Evolutionary conservation across 179 eudicot genomes (phyloP), one percentile per base, ranked within the genome.

Genomic region (Dionaea muscipula): DNA sequence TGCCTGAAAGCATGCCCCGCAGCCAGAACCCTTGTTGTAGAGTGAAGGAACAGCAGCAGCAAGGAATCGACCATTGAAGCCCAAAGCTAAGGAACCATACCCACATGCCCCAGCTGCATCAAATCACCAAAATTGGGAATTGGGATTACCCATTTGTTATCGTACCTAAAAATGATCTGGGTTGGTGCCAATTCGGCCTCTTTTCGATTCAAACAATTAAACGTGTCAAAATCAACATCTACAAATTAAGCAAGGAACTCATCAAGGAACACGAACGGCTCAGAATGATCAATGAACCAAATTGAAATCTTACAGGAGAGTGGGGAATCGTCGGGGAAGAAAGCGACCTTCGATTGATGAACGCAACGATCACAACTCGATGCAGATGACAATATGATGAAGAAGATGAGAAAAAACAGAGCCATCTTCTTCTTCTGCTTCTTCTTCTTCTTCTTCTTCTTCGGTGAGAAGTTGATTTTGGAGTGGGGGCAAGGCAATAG

Each of bases 1-100:
- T 19, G 82, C 95, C 86, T 76, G 84, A 65, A 74, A 87, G 56
- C 96, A 87, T 39, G 96, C 80, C 38, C 94, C 96, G 60, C 96
- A 87, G 21, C 85, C 84, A 65, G 70, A 77, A 39, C 89, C 94
- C 4, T 63, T 28, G 12, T 56, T 71, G 74, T 56, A 87, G 26
- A 84, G 58, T 19, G 76, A 65, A 45, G 79, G 75, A 59, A 68
- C 53, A 45, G 85, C 94, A 47, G 84, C 96, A 10, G 94, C 96
- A 62, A 78, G 54, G 55, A 73, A 76, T 11, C 79, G 82, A 39
- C 67, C 75, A 36, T 70, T 57, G 58, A 86, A 74, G 49, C 72
- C 68, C 39, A 67, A 21, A 19, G 87, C 87, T 56, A 75, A 60
- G 15, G 81, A 58, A 46, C 93, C 88, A 70, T 86, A 86, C 51